These are phyloP conservation scores for Dothidotthia symphoricarpi DNA, from an alignment of 2,329 filamentous ascomycete species.

Conservation along the genomic window DNA sequence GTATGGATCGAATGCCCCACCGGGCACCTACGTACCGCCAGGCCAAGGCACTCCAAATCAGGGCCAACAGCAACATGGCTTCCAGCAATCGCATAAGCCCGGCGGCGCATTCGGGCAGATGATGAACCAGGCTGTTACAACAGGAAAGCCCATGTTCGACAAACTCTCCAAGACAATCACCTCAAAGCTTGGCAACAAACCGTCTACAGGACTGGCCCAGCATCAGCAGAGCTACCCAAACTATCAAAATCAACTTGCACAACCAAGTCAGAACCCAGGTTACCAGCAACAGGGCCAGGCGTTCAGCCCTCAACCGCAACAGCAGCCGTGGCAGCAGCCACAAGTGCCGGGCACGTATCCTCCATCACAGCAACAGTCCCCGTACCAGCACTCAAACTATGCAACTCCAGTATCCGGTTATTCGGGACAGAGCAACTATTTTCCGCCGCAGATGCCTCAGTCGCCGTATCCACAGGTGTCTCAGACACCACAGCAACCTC, in stretches of 20 bases:
- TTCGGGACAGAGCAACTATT: constrained; percentile 30
- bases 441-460: constrained; percentile 19
- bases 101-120: constrained; percentile 29
- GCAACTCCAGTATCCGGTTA: constrained; percentile 19
- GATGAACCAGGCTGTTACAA: constrained; percentile 39
- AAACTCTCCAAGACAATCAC: constrained; percentile 40
- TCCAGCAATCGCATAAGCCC: constrained; percentile 14
- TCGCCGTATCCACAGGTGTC: constrained; percentile 17
- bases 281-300: constrained; percentile 19
- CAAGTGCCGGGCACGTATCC: constrained; percentile 19
- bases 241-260: constrained; percentile 30
- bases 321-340: constrained; percentile 13
- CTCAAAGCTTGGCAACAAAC: constrained; percentile 34
- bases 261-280: constrained; percentile 17
- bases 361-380: constrained; percentile 23
- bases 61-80: constrained; percentile 21
- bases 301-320: constrained; percentile 15
- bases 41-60: constrained; percentile 15
- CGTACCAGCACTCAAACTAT: constrained; percentile 25
- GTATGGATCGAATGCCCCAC: constrained; percentile 29
- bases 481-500: constrained; percentile 17
- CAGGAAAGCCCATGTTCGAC: constrained; percentile 38
- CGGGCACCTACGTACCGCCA: constrained; percentile 30
- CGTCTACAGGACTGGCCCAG: constrained; percentile 21
- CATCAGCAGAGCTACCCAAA: constrained; percentile 34